Percentiles rank a stretch among this genome's conserved stretches.
These are phyloP conservation scores for Cladophialophora immunda DNA, from an alignment of 2,329 filamentous ascomycete species.

Conservation along the genomic window DNA sequence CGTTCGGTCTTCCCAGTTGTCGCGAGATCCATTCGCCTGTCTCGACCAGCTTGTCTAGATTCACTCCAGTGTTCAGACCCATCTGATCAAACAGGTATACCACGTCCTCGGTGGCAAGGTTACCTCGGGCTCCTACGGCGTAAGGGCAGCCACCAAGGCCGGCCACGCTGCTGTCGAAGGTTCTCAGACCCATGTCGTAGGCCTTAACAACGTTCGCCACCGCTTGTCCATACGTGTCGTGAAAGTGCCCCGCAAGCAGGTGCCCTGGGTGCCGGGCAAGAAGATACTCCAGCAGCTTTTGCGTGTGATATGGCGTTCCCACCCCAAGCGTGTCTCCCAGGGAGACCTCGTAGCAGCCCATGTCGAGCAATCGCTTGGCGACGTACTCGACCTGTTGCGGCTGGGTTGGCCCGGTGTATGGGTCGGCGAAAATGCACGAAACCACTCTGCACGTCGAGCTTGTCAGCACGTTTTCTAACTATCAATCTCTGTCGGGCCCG, in stretches of 20 bases:
- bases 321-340: constrained; percentile 94
- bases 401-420: constrained; percentile 62
- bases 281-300: constrained; percentile 65
- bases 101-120: constrained; percentile 84
- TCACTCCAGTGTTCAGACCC: constrained; percentile 63
- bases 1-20: constrained; percentile 69
- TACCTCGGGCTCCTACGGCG: constrained; percentile 84
- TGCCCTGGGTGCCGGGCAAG: constrained; percentile 49
- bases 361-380: constrained; percentile 73
- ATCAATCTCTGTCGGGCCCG: constrained; percentile 37
- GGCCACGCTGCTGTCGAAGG: constrained; percentile 80
- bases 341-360: constrained; percentile 90
- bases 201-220: constrained; percentile 80
- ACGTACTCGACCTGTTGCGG: constrained; percentile 59
- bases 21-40: constrained; percentile 76
- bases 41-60: constrained; percentile 65
- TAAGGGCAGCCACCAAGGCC: constrained; percentile 87
- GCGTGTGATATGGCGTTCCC: constrained; percentile 66
- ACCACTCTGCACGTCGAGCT: constrained; percentile 28
- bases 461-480: constrained; percentile 46
- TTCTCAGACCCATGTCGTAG: constrained; percentile 78
- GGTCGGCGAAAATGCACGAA: constrained; percentile 54
- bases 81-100: constrained; percentile 68
- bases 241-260: constrained; percentile 83
- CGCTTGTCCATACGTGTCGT: constrained; percentile 87